Conservation (phyloP, 2,329 filamentous ascomycete genomes). For the Chaetothyriales sp. region DNA sequence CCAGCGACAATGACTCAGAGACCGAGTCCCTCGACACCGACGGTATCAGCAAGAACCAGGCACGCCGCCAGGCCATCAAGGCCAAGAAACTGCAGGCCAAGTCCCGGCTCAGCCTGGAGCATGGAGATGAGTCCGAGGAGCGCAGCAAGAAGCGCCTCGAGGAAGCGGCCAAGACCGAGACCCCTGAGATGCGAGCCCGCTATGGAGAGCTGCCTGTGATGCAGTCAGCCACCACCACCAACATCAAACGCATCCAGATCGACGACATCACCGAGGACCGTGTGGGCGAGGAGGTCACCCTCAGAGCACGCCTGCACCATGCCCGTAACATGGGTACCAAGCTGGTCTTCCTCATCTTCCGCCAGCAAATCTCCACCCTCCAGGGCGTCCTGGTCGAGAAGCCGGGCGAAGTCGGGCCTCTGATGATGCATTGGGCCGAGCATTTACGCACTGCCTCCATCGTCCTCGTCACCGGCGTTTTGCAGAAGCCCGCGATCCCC, state of each 20-base stretch:
- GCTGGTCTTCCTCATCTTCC: conserved; percentile 71
- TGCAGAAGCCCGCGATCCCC: conserved; percentile 59
- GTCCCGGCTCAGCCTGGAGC: conserved; percentile 29
- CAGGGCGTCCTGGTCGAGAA: conserved; percentile 61
- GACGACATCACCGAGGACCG: conserved; percentile 37
- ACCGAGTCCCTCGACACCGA: conserved; percentile 23
- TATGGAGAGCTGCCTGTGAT: conserved; percentile 46
- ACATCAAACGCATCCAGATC: conserved; percentile 35
- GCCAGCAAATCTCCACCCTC: conserved; percentile 67
- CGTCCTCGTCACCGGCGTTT: conserved; percentile 56
- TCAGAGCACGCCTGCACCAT: conserved; percentile 61
- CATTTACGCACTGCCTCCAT: conserved; percentile 65
- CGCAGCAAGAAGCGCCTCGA: conserved; percentile 29
- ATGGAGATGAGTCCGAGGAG: conserved; percentile 27
- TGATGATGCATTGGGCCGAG: conserved; percentile 79
- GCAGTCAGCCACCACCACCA: conserved; percentile 38
- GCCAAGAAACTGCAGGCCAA: conserved; percentile 25
- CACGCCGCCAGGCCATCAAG: conserved; percentile 28
- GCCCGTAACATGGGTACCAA: conserved; percentile 67
- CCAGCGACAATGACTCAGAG: conserved; percentile 24
- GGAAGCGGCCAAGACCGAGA: conserved; percentile 39
- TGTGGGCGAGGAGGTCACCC: conserved; percentile 46
- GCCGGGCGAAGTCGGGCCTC: conserved; percentile 47
- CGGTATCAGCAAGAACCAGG: conserved; percentile 30
- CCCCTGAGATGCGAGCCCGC: conserved; percentile 41